Base-by-base conservation (phyloP, 345 rosid genomes). In the Streptanthus diversifolius region DNA sequence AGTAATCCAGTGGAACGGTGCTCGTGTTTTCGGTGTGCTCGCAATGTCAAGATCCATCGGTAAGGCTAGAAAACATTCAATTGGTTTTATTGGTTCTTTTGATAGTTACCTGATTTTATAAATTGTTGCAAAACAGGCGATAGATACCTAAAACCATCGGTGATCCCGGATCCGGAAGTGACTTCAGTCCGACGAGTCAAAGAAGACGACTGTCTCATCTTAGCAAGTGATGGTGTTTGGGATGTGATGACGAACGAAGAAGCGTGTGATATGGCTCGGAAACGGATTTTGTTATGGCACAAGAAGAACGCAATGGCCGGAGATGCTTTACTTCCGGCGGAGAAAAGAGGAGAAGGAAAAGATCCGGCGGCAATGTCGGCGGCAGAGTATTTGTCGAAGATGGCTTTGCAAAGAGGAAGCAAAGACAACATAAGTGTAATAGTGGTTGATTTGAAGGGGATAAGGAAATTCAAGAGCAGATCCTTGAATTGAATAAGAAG, bases 11-110 rank as follows among this genome's bases (percentile, higher is more conserved):
- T 91, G 97, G 97, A 83, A 89, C 7, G 97, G 95, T 1, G 81
- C 83, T 18, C 95, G 93, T 5, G 93, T 91, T 53, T 81, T 82
- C 4, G 91, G 96, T 37, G 91, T 88, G 44, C 96, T 92, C 43
- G 95, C 98, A n/a, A 90, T 90, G 90, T 92, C 98, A 35, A 87
- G 98, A 63, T 82, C 98, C 14, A 86, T 92, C 2, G 96, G 96
- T 88, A 77, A 49, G 21, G 4, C 7, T 63, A 0, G 21, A 25
- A 37, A 9, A 15, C 54, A 15, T 30, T 14, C 15, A 15, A 14
- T 30, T 43, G 19, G 8, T 39, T 32, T 45, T 22, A n/a, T 66
- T 25, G 37, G 14, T 51, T 61, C 39, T 2, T 44, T 25, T 13
- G 1, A 32, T 60, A 8, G 36, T 36, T 53, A 0, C 5, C 45